A percentile compares a stretch with the other conserved stretches of the same genome.
These are phyloP conservation scores for Hypoxylon sp. DNA, from an alignment of 2,329 filamentous ascomycete species.

Conservation along the genomic window DNA sequence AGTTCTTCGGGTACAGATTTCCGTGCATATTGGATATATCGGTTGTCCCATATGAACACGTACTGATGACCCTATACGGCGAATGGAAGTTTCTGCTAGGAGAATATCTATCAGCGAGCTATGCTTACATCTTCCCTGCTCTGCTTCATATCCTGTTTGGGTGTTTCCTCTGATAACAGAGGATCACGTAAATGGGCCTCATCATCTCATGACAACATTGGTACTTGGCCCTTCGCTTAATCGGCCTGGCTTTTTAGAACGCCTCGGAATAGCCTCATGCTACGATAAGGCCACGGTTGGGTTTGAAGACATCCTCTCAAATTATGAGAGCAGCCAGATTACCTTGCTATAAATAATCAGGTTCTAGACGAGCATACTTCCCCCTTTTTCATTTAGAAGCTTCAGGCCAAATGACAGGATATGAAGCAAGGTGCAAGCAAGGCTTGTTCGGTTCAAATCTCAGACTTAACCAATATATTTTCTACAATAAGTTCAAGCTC, in stretches of 20 bases:
- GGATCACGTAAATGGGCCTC: too few species aligned
- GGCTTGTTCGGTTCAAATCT: too few species aligned
- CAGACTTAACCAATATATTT: too few species aligned
- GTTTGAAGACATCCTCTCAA: background rate
- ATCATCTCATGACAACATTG: background rate
- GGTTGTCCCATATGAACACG: background rate
- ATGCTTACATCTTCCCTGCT: background rate
- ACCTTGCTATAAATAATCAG: background rate
- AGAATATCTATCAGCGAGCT: slow-evolving; percentile 5
- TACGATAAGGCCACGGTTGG: too few species aligned
- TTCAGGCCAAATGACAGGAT: background rate
- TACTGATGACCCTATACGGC: background rate
- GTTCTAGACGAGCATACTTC: background rate
- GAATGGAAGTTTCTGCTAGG: background rate
- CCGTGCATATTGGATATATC: background rate
- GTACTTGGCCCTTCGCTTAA: background rate
- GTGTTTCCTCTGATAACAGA: background rate
- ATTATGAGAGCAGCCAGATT: background rate
- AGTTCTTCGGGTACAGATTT: background rate
- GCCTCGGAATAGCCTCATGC: background rate
- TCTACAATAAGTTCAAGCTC: too few species aligned
- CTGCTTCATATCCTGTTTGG: slow-evolving; percentile 4
- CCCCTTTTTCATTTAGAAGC: background rate
- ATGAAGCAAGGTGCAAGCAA: background rate
- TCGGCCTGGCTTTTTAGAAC: slow-evolving; percentile 10